These are phyloP conservation scores for Elongisporangium undulatum DNA, from an alignment of 352 stramenopile species.

Conservation along the genomic window DNA sequence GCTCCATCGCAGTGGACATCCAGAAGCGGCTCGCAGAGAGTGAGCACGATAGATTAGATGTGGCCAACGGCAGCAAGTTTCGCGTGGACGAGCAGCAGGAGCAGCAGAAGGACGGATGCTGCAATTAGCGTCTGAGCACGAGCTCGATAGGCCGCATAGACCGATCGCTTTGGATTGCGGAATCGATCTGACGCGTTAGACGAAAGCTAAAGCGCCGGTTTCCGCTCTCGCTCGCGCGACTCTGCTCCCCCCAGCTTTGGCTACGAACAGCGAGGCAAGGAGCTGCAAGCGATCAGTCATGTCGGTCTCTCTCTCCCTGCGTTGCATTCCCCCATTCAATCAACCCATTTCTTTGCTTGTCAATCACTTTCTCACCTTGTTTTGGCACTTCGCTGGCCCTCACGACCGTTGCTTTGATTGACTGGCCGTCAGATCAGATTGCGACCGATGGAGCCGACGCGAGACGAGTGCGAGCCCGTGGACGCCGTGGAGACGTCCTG, in stretches of 20 bases:
- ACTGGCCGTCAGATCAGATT: neutral
- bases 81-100: conserved; percentile 80
- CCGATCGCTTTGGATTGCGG: too few species aligned
- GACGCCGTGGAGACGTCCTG: conserved; percentile 51
- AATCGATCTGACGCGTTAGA: too few species aligned
- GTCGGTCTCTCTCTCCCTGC: too few species aligned
- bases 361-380: neutral
- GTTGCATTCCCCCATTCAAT: neutral
- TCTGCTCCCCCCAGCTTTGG: too few species aligned
- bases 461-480: conserved; percentile 15
- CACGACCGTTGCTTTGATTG: conserved; percentile 1
- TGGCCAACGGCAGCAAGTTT: conserved; percentile 83
- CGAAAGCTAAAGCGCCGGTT: too few species aligned
- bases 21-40: conserved; percentile 84
- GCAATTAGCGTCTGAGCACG: conserved; percentile 24
- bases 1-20: conserved; percentile 85
- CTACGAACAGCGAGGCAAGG: too few species aligned
- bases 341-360: neutral
- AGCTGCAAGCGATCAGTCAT: too few species aligned
- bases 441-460: conserved; percentile 3
- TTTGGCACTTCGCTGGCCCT: neutral
- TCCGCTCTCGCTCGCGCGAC: too few species aligned
- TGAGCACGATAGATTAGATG: conserved; percentile 87
- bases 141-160: too few species aligned
- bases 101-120: conserved; percentile 77